Percentiles rank a stretch among this genome's conserved stretches.
Conservation (phyloP, 495 filamentous ascomycete species). For the Aspergillus nanangensis region DNA sequence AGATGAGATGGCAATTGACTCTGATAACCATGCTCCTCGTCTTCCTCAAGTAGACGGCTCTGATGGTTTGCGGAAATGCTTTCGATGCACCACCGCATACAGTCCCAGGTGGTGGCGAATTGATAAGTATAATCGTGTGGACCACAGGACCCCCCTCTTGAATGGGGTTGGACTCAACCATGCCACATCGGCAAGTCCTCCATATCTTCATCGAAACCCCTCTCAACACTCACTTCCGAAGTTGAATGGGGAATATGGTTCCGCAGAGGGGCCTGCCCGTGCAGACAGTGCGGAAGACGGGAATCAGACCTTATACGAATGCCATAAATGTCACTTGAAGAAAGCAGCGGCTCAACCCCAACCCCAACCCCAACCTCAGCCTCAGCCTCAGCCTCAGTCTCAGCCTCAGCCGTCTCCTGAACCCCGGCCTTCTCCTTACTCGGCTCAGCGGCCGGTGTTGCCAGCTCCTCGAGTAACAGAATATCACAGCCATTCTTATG, state of each 20-base stretch:
- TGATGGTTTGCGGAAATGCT: conserved; percentile 30
- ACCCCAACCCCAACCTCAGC: conserved; percentile 33
- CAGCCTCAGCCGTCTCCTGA: conserved; percentile 33
- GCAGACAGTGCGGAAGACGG: conserved; percentile 5
- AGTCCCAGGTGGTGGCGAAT: conserved; percentile 44
- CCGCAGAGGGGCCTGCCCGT: conserved; percentile 8
- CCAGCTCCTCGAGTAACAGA: conserved; percentile 31
- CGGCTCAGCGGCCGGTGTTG: conserved; percentile 27
- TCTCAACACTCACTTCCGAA: conserved; percentile 23
- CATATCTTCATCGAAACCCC: conserved; percentile 21
- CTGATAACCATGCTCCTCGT: conserved; percentile 20
- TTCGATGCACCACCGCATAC: conserved; percentile 32
- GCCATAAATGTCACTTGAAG: conserved; percentile 51
- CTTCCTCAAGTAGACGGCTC: conserved; percentile 7
- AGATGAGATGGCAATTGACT: conserved; percentile 36
- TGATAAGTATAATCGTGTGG: conserved; percentile 14
- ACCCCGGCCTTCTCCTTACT: conserved; percentile 32
- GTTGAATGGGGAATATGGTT: conserved; percentile 26
- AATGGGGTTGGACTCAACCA: conserved; percentile 27
- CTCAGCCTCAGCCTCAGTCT: no score
- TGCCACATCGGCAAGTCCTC: conserved; percentile 19
- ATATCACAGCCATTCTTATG: conserved; percentile 23
- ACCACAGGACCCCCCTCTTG: conserved; percentile 24
- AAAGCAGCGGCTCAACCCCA: conserved; percentile 29
- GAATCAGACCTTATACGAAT: conserved; percentile 29